phyloP scores from a whole-genome alignment of 164 flowering plant species.

The Cinnamomum micranthum region DNA sequence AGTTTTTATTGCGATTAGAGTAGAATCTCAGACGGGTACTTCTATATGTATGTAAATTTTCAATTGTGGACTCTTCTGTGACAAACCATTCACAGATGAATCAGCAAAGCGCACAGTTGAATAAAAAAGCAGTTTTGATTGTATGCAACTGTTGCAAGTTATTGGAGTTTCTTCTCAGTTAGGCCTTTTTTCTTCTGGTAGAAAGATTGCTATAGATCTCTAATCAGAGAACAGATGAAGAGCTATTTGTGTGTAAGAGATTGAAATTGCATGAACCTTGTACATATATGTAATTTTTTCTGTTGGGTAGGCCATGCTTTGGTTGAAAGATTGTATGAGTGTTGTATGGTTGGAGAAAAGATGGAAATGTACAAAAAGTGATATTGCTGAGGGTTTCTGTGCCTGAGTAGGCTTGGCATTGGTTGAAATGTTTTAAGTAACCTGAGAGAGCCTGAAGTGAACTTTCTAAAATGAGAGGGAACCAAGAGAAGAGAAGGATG shows the following conservation, averaged over 20 bases:
- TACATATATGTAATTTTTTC: neutral
- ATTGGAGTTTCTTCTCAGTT: neutral
- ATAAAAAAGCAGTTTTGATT: neutral
- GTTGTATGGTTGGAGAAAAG: too few relatives aligned
- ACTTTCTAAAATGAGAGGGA: too few relatives aligned
- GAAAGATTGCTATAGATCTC: neutral
- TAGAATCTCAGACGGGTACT: neutral
- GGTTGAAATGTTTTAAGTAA: too few relatives aligned
- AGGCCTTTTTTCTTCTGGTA: neutral
- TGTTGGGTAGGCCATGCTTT: neutral
- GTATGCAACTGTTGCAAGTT: neutral
- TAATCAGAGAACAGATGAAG: neutral
- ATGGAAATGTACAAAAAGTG: too few relatives aligned
- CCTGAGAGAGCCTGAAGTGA: too few relatives aligned
- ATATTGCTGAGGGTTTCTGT: too few relatives aligned
- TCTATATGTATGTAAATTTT: neutral
- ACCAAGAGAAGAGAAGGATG: too few relatives aligned
- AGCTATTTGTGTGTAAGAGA: neutral
- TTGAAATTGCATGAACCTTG: neutral
- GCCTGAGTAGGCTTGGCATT: too few relatives aligned
- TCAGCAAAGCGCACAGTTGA: neutral
- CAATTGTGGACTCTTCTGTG: neutral
- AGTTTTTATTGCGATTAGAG: neutral
- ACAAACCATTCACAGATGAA: too few relatives aligned
- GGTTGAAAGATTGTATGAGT: neutral